A percentile compares a stretch with the other conserved stretches of the same genome.
phyloP scores from a whole-genome alignment of 2,329 filamentous ascomycete species.

The Didymella keratinophila region DNA sequence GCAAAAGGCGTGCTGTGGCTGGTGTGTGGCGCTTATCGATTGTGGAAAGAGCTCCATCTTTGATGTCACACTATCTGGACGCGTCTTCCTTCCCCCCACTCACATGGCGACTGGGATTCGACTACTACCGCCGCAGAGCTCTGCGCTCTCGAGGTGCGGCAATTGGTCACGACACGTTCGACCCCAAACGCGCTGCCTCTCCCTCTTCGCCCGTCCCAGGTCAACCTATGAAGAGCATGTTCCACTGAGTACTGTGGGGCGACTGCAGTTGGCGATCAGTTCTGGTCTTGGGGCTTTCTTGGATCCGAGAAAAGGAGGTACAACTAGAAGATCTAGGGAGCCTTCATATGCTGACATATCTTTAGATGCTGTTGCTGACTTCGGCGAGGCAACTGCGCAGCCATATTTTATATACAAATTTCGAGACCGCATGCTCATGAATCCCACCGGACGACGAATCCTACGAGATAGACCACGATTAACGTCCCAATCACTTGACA shows the following conservation, averaged over 20 bases:
- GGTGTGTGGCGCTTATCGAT: slow-evolving; percentile 36
- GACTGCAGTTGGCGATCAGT: slow-evolving; percentile 71
- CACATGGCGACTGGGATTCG: slow-evolving; percentile 28
- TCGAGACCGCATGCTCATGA: slow-evolving; percentile 86
- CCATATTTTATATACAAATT: slow-evolving; percentile 95
- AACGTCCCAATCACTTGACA: slow-evolving; percentile 73
- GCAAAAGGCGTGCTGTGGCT: slow-evolving; percentile 23
- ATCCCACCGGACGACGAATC: slow-evolving; percentile 86
- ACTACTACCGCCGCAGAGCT: slow-evolving; percentile 17
- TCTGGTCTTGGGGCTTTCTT: slow-evolving; percentile 68
- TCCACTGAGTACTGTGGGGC: slow-evolving; percentile 81
- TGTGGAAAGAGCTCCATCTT: slow-evolving; percentile 16
- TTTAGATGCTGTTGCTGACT: slow-evolving; percentile 86
- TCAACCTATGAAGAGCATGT: slow-evolving; percentile 94
- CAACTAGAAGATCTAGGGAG: not conserved
- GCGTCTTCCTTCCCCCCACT: slow-evolving; percentile 1
- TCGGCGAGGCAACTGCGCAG: slow-evolving; percentile 93
- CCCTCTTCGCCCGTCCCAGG: slow-evolving; percentile 81
- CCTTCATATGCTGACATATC: not conserved
- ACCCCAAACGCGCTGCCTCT: slow-evolving; percentile 65
- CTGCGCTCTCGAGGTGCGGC: not conserved
- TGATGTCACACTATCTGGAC: slow-evolving; percentile 23
- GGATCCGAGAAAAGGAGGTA: slow-evolving; percentile 81
- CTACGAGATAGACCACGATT: slow-evolving; percentile 89
- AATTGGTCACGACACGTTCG: not conserved